Percentiles rank a stretch among this genome's conserved stretches.
Evolutionary conservation across 306 rosid species (phyloP).

Genomic region (Erythrophleum fordii): DNA sequence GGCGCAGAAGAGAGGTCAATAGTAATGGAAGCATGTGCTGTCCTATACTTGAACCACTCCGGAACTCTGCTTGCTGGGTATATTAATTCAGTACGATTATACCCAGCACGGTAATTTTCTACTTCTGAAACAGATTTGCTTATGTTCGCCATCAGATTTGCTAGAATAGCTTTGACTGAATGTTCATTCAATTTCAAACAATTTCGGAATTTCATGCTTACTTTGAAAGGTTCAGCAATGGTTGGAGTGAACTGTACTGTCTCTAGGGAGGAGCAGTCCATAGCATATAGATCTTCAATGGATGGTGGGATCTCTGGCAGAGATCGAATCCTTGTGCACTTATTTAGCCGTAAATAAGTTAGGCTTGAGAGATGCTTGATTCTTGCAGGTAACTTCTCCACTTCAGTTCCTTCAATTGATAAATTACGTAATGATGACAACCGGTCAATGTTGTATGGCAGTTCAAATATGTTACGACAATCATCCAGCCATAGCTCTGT

Average conservation of each 20-base stretch:
- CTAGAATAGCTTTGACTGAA: background rate
- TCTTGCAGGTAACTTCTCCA: background rate
- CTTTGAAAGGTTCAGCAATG: background rate
- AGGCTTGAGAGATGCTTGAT: background rate
- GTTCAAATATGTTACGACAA: background rate
- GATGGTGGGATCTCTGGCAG: background rate
- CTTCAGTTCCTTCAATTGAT: background rate
- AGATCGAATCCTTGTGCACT: background rate
- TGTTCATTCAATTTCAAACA: background rate
- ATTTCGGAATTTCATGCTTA: background rate
- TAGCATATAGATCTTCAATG: background rate
- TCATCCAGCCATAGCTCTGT: background rate
- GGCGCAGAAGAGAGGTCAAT: background rate
- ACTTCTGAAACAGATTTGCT: background rate
- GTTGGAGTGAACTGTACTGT: background rate
- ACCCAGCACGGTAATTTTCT: too few relatives aligned
- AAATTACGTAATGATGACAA: background rate
- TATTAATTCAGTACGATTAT: too few relatives aligned
- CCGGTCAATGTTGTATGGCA: background rate
- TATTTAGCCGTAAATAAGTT: fast-evolving
- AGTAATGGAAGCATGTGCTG: background rate
- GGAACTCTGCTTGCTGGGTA: background rate
- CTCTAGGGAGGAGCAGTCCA: background rate
- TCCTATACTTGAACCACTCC: background rate
- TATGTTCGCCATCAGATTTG: background rate